Evolutionary conservation across 2,329 filamentous ascomycete species (phyloP).

Genomic region (Fusarium staphyleae): DNA sequence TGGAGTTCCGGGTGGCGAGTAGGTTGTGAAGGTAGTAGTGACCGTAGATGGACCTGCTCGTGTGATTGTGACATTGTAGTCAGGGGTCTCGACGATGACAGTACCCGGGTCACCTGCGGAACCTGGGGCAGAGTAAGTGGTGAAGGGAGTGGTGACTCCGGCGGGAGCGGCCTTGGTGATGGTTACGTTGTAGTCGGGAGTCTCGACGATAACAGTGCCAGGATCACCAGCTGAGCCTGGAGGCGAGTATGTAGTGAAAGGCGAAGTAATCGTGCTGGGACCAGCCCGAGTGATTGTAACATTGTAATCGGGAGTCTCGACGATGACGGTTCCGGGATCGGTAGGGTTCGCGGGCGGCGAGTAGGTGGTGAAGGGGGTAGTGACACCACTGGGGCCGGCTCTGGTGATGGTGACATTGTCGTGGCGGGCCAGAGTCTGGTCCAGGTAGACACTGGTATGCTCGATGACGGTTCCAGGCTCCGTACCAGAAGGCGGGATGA

Average conservation of each 20-base stretch:
- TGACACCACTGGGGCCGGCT: slow-evolving; percentile 19
- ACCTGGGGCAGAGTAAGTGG: not conserved
- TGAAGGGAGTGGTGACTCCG: not conserved
- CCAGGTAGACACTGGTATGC: slow-evolving; percentile 31
- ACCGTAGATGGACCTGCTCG: not conserved
- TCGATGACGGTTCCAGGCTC: slow-evolving; percentile 28
- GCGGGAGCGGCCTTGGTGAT: slow-evolving; percentile 7
- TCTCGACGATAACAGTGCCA: slow-evolving; percentile 20
- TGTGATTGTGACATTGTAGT: slow-evolving; percentile 7
- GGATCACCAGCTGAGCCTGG: slow-evolving; percentile 18
- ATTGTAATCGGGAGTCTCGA: slow-evolving; percentile 27
- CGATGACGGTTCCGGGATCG: slow-evolving; percentile 23
- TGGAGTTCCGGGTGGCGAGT: not conserved
- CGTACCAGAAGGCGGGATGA: slow-evolving; percentile 30
- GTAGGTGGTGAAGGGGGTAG: slow-evolving; percentile 21
- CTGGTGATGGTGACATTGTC: slow-evolving; percentile 27
- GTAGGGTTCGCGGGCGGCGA: slow-evolving; percentile 14
- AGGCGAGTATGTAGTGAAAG: slow-evolving; percentile 25
- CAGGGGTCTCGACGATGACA: not conserved
- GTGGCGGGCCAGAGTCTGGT: slow-evolving; percentile 21
- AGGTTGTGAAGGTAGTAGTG: not conserved
- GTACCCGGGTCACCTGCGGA: not conserved
- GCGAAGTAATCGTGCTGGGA: slow-evolving; percentile 15
- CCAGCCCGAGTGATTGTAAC: slow-evolving; percentile 21
- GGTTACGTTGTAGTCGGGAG: slow-evolving; percentile 18